Base-by-base conservation (phyloP, 495 filamentous ascomycete genomes). In the Podospora pseudopauciseta region DNA sequence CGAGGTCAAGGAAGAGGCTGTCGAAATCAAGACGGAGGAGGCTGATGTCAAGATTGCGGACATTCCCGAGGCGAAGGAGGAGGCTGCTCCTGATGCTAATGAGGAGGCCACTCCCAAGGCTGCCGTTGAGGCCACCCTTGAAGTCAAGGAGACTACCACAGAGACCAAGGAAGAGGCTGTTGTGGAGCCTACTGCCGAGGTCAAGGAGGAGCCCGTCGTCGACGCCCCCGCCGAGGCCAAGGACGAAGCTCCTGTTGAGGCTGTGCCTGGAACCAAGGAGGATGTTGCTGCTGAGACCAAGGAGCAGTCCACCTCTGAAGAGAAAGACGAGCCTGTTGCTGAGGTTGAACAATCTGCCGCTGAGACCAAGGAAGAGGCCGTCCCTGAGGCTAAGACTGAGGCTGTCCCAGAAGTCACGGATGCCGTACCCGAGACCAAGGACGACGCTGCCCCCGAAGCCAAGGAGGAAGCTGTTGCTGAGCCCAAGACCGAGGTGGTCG, bases 211-310 rank as follows among this genome's bases (percentile, higher is more conserved):
- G 49, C 18, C 44, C 16, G 32, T 32, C 1, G 28, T 32, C 9
- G 32, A 20, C 9, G 30, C 67, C 60, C 54, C 26, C 9, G 28
- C 19, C 27, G 64, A 61, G 34, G 20, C 19, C 1, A 57, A 64
- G 65, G 65, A 63, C 2, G 65, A 64, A 15, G 58, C n/a, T 53
- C 7, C 65, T 49, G 58, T 49, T 16, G 39, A 49, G 39, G 5
- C 39, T 49, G 13, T 32, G 44, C 28, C 65, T 26, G 65, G 63
- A 55, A 26, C 67, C 16, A 44, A 63, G 18, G 63, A 63, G 54
- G 65, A 68, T 5, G 16, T 64, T 2, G 57, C 9, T 63, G 27
- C 54, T 5, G 30, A 62, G 60, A n/a, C 27, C 1, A 34, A 62
- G 60, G 60, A 62, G 27, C 19, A 65, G 11, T 53, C n/a, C 6